Evolutionary conservation across 768 basidiomycete species (phyloP), one percentile per base, ranked within the genome.

Genomic region (Pisolithus albus): DNA sequence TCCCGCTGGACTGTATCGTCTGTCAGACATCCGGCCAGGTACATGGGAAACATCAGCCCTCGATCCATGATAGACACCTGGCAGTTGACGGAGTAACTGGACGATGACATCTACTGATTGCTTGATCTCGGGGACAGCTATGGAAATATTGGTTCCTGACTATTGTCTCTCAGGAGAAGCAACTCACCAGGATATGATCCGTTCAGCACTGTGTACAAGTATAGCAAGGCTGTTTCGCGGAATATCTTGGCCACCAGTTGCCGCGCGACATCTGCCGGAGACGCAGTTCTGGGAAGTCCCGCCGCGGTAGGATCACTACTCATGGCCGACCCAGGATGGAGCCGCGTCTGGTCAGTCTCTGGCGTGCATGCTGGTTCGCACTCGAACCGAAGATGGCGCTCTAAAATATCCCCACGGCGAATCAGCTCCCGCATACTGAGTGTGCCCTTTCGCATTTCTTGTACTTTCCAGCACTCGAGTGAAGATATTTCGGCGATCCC

Each of bases 341-440:
- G 48, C 2, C 67, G 70, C 23, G 61, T 59, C 45, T 74, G 73
- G 41, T 65, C 67, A 46, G 61, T 56, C 50, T 65, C 62, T 21
- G 61, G 55, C 8, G 64, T 61, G 34, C 53, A 59, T 47, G 67
- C 64, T 21, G 68, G 56, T 18, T 72, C 66, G 49, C 62, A 68
- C 47, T 72, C 70, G 56, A 75, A 73, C 24, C 75, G 74, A 43
- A 90, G 74, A 52, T 77, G 76, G 57, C 79, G 78, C 70, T 91
- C 86, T 57, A 91, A 82, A 40, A 70, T 72, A 53, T 83, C 81
- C 46, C 85, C 88, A n/a, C 84, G 78, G 37, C 80, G 75, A 52
- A 91, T 76, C 32, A 92, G 77, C 57, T 89, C 87, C 52, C 83
- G 79, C 65, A 80, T 76, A 66, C 86, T 89, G 53, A 92, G 72